These are phyloP conservation scores for Ceratocystis lukuohia DNA, from an alignment of 2,329 filamentous ascomycete genomes.

Conservation along the genomic window DNA sequence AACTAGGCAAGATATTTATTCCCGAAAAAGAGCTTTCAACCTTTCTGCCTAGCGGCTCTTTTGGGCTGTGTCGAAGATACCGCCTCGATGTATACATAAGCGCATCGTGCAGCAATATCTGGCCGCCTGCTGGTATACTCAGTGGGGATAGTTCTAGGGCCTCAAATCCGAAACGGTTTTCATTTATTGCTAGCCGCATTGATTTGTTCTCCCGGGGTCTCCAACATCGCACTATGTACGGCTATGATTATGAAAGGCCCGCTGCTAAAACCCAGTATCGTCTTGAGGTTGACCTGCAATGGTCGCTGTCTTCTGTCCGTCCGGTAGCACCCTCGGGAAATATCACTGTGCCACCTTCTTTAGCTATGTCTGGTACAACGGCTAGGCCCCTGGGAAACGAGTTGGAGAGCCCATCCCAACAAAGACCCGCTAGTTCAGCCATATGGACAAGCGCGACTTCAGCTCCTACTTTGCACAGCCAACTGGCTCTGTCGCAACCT, in stretches of 20 bases:
- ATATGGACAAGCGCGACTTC: neutral
- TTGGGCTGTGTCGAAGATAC: slow-evolving; percentile 38
- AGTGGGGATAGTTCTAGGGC: neutral
- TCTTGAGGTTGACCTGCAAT: slow-evolving; percentile 8
- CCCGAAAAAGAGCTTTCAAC: slow-evolving; percentile 39
- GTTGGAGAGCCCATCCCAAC: neutral
- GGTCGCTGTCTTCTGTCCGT: neutral
- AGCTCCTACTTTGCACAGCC: neutral
- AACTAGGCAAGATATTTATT: slow-evolving; percentile 31
- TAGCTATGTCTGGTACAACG: neutral
- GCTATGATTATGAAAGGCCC: slow-evolving; percentile 14
- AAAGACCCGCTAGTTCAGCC: neutral
- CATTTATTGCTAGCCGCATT: slow-evolving; percentile 15
- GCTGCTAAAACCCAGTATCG: slow-evolving; percentile 6
- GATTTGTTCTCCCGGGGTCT: slow-evolving; percentile 16
- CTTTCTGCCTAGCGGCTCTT: slow-evolving; percentile 35
- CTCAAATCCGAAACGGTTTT: slow-evolving; percentile 7
- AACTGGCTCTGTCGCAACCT: neutral
- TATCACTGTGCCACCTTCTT: neutral
- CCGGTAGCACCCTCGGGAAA: neutral
- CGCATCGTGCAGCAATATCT: slow-evolving; percentile 35
- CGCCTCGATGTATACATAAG: slow-evolving; percentile 40
- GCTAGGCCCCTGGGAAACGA: neutral
- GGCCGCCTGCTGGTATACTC: slow-evolving; percentile 37
- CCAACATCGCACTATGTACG: slow-evolving; percentile 6